Evolutionary conservation across 345 rosid species (phyloP).

Genomic region (Microcos paniculata): DNA sequence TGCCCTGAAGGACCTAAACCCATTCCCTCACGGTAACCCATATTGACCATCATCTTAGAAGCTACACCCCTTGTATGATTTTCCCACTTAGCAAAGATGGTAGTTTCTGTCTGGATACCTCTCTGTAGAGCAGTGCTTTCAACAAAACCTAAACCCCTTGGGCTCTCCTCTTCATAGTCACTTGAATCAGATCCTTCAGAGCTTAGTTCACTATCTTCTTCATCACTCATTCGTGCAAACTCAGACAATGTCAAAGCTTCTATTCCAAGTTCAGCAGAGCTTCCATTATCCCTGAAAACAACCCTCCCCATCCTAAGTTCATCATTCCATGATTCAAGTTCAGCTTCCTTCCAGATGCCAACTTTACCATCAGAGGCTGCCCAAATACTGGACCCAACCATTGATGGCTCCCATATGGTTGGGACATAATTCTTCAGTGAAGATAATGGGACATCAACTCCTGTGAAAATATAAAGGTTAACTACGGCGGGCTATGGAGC

Average conservation of each 20-base stretch:
- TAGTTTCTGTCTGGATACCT: slow-evolving; percentile 77
- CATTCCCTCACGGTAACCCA: slow-evolving; percentile 97
- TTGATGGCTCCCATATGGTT: slow-evolving; percentile 63
- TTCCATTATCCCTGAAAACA: slow-evolving; percentile 73
- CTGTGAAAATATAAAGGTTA: slow-evolving; percentile 41
- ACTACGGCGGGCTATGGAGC: background rate
- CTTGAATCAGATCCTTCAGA: slow-evolving; percentile 56
- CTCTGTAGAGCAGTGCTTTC: slow-evolving; percentile 49
- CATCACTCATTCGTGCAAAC: slow-evolving; percentile 58
- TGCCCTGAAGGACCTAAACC: slow-evolving; percentile 87
- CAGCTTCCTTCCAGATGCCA: slow-evolving; percentile 81
- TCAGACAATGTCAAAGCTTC: slow-evolving; percentile 59
- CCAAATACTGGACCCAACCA: slow-evolving; percentile 85
- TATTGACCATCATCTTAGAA: slow-evolving; percentile 94
- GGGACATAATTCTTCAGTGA: slow-evolving; percentile 65
- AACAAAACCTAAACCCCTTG: slow-evolving; percentile 70
- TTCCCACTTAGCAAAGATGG: slow-evolving; percentile 91
- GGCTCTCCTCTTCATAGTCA: slow-evolving; percentile 57
- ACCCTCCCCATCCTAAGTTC: slow-evolving; percentile 56
- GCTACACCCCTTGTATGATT: slow-evolving; percentile 94
- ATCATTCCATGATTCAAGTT: slow-evolving; percentile 92
- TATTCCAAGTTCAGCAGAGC: slow-evolving; percentile 53
- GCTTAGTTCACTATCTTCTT: slow-evolving; percentile 57
- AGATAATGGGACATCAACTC: slow-evolving; percentile 73
- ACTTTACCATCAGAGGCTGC: slow-evolving; percentile 57